phyloP scores from a whole-genome alignment of 2,329 filamentous ascomycete genomes.

The Colletotrichum sp. region DNA sequence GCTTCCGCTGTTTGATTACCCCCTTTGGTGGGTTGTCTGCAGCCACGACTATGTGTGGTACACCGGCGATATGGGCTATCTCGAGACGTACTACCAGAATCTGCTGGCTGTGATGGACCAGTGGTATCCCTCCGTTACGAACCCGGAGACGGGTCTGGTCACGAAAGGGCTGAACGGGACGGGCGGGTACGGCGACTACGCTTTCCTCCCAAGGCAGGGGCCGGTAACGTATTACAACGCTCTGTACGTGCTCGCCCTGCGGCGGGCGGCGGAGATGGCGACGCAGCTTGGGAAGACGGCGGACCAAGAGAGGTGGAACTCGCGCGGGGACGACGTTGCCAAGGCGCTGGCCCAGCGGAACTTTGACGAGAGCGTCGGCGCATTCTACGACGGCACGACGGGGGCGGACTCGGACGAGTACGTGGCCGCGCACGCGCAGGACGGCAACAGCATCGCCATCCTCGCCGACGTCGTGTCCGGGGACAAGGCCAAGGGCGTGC shows the following conservation, averaged over 20 bases:
- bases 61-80: constrained; percentile 48
- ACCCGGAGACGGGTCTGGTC: constrained; percentile 42
- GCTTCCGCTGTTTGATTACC: constrained; percentile 56
- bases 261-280: constrained; percentile 48
- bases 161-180: constrained; percentile 39
- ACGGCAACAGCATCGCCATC: constrained; percentile 55
- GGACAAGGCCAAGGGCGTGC: constrained; percentile 34
- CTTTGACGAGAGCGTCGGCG: constrained; percentile 46
- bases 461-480: constrained; percentile 39
- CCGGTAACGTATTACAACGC: constrained; percentile 59
- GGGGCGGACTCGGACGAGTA: constrained; percentile 22
- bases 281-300: constrained; percentile 28
- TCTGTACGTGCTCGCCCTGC: constrained; percentile 51
- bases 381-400: constrained; percentile 48
- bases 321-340: constrained; percentile 38
- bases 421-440: constrained; percentile 49
- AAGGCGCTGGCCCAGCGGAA: constrained; percentile 40
- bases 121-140: constrained; percentile 50
- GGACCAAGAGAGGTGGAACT: constrained; percentile 45
- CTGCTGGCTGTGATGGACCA: constrained; percentile 46
- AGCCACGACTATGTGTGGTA: constrained; percentile 55
- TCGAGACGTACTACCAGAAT: constrained; percentile 44
- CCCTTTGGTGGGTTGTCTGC: constrained; percentile 57
- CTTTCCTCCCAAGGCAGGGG: constrained; percentile 52
- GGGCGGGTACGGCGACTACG: constrained; percentile 54